phyloP scores from a whole-genome alignment of 164 flowering plant species.

The Piper betle region DNA sequence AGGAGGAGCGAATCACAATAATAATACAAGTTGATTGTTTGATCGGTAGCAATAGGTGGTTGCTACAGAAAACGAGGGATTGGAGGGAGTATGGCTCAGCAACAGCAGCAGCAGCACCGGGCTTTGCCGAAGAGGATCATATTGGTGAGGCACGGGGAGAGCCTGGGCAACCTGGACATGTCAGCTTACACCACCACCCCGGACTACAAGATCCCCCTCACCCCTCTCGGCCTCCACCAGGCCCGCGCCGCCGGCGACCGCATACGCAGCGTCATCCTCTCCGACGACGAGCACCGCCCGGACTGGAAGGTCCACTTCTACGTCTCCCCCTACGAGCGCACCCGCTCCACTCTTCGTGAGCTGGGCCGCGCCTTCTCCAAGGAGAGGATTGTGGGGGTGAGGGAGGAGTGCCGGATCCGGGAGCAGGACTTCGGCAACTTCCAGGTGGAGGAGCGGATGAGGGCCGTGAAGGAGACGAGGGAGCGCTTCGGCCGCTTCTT shows the following conservation, averaged over 20 bases:
- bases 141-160: conserved; percentile 84
- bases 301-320: conserved; percentile 73
- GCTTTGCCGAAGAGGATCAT: conserved; percentile 65
- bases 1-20: too few relatives aligned
- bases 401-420: conserved; percentile 86
- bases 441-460: conserved; percentile 82
- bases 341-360: conserved; percentile 70
- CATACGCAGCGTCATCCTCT: conserved; percentile 27
- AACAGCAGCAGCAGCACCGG: conserved; percentile 1
- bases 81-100: conserved; percentile 10
- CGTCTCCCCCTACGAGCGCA: conserved; percentile 80
- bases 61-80: too few relatives aligned
- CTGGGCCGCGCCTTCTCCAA: conserved; percentile 55
- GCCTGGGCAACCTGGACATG: conserved; percentile 61
- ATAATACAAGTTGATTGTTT: too few relatives aligned
- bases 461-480: conserved; percentile 51
- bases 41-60: too few relatives aligned
- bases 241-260: conserved; percentile 43
- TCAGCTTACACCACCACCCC: conserved; percentile 66
- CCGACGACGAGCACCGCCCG: conserved; percentile 9
- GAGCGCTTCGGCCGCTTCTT: conserved; percentile 81
- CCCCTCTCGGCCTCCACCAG: conserved; percentile 43
- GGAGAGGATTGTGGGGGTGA: conserved; percentile 58
- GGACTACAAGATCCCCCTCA: conserved; percentile 67
- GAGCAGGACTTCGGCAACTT: conserved; percentile 98